These are phyloP conservation scores for Stemphylium vesicarium DNA, from an alignment of 2,329 filamentous ascomycete genomes.

Conservation along the genomic window DNA sequence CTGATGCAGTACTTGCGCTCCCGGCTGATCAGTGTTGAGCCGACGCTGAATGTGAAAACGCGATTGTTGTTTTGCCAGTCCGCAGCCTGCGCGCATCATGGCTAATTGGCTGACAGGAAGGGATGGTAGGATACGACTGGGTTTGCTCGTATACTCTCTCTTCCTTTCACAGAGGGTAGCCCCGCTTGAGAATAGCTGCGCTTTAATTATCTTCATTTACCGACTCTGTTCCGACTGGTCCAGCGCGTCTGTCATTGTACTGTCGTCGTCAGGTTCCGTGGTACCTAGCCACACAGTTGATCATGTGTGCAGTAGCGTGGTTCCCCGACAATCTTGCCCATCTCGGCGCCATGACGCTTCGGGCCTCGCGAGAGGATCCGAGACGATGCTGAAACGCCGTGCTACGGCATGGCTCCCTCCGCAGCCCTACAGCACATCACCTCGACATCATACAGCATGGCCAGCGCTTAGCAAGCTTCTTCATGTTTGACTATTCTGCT, in stretches of 20 bases:
- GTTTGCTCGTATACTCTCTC: too few relatives aligned
- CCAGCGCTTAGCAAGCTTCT: slow-evolving; percentile 18
- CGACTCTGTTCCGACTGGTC: not conserved
- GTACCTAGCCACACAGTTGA: not conserved
- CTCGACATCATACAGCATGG: slow-evolving; percentile 17
- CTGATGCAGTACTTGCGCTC: too few relatives aligned
- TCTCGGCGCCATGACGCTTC: slow-evolving; percentile 13
- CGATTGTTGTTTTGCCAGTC: too few relatives aligned
- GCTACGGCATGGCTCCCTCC: slow-evolving; percentile 27
- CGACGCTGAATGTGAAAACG: too few relatives aligned
- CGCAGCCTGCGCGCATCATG: too few relatives aligned
- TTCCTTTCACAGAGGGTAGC: too few relatives aligned
- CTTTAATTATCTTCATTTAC: not conserved
- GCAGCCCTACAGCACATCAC: slow-evolving; percentile 21
- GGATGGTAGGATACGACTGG: too few relatives aligned
- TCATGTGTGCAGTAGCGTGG: slow-evolving; percentile 3
- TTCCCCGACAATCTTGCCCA: slow-evolving; percentile 6
- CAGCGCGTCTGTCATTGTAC: not conserved
- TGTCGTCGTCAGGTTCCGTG: too few relatives aligned
- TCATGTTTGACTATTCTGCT: slow-evolving; percentile 23
- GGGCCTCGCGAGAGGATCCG: slow-evolving; percentile 18
- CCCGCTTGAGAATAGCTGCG: not conserved
- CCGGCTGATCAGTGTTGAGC: too few relatives aligned
- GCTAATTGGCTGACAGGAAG: too few relatives aligned
- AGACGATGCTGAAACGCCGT: slow-evolving; percentile 43